Base-by-base conservation (phyloP, 345 rosid genomes). In the Theobroma cacao region DNA sequence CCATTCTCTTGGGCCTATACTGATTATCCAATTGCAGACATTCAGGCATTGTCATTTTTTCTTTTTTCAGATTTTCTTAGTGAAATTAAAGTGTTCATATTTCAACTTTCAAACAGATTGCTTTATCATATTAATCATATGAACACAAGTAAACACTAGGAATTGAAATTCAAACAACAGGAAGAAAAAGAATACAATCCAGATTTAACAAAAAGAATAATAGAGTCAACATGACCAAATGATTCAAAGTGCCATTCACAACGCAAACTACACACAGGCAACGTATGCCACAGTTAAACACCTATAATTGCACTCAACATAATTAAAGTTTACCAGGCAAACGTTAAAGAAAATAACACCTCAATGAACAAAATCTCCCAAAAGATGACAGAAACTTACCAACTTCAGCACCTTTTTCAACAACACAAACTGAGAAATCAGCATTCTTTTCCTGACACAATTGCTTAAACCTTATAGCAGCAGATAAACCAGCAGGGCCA, bases 401-500 rank as follows among this genome's bases (percentile, higher is more conserved):
- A 0, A 95, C 90, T 93, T 93, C 94, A 36, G 98, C 90, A 68
- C 93, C 99, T 89, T 95, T 95, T 86, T 95, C 99, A 77, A 95
- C 98, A 36, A 95, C 92, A 80, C 98, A 95, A 18, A 95, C 96
- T 0, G 99, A 93, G n/a, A 95, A 83, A 88, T 91, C 96, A 76
- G 66, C 75, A 73, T 91, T 89, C 84, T 88, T 91, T 80, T 92
- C 94, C 31, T 60, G 85, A 79, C 92, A 95, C 66, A 95, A 64
- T 18, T 93, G 99, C 82, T 93, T 95, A 38, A 95, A 87, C 79
- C 96, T 86, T 83, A 95, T 91, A 8, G 93, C 98, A 41, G 99
- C 94, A 0, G 99, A 91, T 77, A 95, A 78, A 22, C 99, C 99
- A n/a, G 99, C 99, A 22, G 99, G 99, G 72, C 99, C 99, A 77